phyloP scores from a whole-genome alignment of 108 stramenopile genomes.

The Cyclotella sp. region DNA sequence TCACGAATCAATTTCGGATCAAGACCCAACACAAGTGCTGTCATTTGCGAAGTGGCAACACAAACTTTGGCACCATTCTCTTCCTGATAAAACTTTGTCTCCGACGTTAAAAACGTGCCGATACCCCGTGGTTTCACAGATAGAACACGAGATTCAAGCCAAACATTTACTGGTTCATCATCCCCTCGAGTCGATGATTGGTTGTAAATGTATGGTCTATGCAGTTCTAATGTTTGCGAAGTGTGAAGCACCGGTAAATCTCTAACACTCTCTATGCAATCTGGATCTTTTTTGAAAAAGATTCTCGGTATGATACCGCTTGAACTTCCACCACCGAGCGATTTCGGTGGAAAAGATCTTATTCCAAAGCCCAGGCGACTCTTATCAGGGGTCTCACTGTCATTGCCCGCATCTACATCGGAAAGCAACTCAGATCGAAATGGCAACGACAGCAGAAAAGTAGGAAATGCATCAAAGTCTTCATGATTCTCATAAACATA shows the following conservation, averaged over 20 bases:
- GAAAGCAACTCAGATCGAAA: constrained; percentile 53
- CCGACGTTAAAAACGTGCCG: constrained; percentile 80
- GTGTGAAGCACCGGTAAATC: constrained; percentile 69
- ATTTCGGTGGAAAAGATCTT: constrained; percentile 75
- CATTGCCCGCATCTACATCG: neutral
- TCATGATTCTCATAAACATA: constrained; percentile 71
- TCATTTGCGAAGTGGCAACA: constrained; percentile 67
- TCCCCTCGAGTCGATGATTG: neutral
- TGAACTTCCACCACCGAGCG: constrained; percentile 37
- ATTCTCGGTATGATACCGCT: constrained; percentile 40
- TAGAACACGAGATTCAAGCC: constrained; percentile 35
- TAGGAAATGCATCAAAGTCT: constrained; percentile 66
- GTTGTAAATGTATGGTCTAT: constrained; percentile 25
- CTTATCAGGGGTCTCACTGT: neutral
- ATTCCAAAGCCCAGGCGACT: constrained; percentile 41
- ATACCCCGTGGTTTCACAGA: constrained; percentile 67
- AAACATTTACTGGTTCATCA: constrained; percentile 26
- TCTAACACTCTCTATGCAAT: constrained; percentile 19
- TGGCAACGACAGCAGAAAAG: constrained; percentile 59
- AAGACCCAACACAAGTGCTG: constrained; percentile 67
- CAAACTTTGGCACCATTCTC: constrained; percentile 7
- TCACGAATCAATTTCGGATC: constrained; percentile 18
- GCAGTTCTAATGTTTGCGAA: constrained; percentile 68
- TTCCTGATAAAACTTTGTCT: constrained; percentile 40
- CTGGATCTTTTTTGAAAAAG: constrained; percentile 33